Conservation (phyloP, 2,329 filamentous ascomycete species). For the Pezicula rhizophila region DNA sequence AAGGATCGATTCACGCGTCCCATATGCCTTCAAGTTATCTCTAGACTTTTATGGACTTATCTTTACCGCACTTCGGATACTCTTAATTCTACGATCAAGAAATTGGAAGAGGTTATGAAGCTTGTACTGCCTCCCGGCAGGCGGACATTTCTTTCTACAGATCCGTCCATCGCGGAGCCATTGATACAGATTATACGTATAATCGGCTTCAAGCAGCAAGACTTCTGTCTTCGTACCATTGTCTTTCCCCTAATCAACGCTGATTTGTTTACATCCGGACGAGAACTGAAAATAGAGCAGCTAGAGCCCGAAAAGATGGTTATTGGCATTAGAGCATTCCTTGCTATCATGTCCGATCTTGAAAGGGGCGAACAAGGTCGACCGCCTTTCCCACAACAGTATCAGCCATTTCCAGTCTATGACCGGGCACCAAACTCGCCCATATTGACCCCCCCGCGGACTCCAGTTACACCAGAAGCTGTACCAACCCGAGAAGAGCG, state of each 20-base stretch:
- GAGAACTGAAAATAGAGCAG: slow-evolving; percentile 71
- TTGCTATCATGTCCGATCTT: slow-evolving; percentile 87
- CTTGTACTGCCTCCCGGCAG: slow-evolving; percentile 77
- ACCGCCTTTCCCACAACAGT: slow-evolving; percentile 79
- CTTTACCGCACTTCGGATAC: slow-evolving; percentile 78
- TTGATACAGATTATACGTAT: slow-evolving; percentile 91
- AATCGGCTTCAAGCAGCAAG: slow-evolving; percentile 88
- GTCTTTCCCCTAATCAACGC: slow-evolving; percentile 96
- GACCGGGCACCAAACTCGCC: slow-evolving; percentile 47
- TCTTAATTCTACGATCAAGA: slow-evolving; percentile 60
- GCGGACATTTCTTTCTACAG: slow-evolving; percentile 74
- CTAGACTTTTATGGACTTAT: slow-evolving; percentile 89
- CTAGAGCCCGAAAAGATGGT: slow-evolving; percentile 95
- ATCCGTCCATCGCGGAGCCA: slow-evolving; percentile 78
- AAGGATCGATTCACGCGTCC: slow-evolving; percentile 78
- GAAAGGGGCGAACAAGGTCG: slow-evolving; percentile 73
- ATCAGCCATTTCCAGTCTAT: slow-evolving; percentile 32
- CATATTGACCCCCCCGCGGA: slow-evolving; percentile 33
- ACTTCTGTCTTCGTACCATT: slow-evolving; percentile 85
- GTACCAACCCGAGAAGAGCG: slow-evolving; percentile 48
- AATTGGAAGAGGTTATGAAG: slow-evolving; percentile 83
- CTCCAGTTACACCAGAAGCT: slow-evolving; percentile 15
- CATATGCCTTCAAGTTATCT: slow-evolving; percentile 81
- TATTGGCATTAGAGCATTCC: slow-evolving; percentile 90
- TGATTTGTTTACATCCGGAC: slow-evolving; percentile 68